Evolutionary conservation across 352 stramenopile species (phyloP), one percentile per base, ranked within the genome.

Genomic region (Globisporangium okanoganense): DNA sequence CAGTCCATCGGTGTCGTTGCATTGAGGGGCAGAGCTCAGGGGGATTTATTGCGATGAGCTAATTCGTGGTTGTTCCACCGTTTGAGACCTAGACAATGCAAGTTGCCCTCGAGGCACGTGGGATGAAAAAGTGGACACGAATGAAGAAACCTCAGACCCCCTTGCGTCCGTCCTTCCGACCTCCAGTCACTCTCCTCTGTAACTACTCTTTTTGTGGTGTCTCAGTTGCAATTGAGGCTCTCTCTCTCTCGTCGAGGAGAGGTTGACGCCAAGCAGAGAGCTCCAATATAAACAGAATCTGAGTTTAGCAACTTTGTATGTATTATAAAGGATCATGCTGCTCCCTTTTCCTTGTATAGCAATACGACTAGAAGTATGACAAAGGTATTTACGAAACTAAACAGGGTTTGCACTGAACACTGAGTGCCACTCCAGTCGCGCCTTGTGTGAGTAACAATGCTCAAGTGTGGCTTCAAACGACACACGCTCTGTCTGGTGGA

Each of bases 71-170:
- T n/a, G n/a, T n/a, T n/a, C n/a, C n/a, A n/a, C n/a, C n/a, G n/a
- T n/a, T n/a, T n/a, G n/a, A n/a, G n/a, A n/a, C n/a, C n/a, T n/a
- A n/a, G n/a, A n/a, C n/a, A n/a, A n/a, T n/a, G n/a, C n/a, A n/a
- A n/a, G n/a, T n/a, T n/a, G n/a, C n/a, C n/a, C n/a, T n/a, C n/a
- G n/a, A n/a, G n/a, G n/a, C n/a, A n/a, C n/a, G n/a, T n/a, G n/a
- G n/a, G n/a, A n/a, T 45, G 38, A 5, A 45, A 45, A 48, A 48
- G n/a, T 48, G 41, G 41, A 48, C 41, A 48, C 41, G 41, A 48
- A 48, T 25, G 41, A 27, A 25, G n/a, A 14, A 16, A 1, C 38
- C n/a, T 45, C 38, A 6, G 3, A 6, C 38, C 8, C 36, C 36
- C 36, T n/a, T 43, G 38, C 38, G 18, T 1, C 16, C 16, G 38